These are phyloP conservation scores for Lathyrus tuberosus DNA, from an alignment of 306 rosid species.

Conservation along the genomic window DNA sequence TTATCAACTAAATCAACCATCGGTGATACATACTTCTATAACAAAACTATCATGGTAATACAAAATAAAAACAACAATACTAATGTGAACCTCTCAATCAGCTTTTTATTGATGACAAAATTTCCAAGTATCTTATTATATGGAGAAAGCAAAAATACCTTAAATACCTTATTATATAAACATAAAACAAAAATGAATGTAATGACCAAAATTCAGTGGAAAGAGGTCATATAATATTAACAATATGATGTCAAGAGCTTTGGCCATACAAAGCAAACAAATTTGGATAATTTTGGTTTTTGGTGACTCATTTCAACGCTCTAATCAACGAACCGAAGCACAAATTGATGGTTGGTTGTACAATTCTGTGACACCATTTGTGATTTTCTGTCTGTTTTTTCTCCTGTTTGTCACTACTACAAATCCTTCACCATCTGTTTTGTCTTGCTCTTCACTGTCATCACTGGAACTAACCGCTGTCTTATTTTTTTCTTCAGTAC, in stretches of 20 bases:
- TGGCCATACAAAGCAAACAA: conserved; percentile 36
- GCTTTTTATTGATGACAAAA: conserved; percentile 46
- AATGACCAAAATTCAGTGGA: conserved; percentile 42
- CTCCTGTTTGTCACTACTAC: conserved; percentile 67
- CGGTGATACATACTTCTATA: neutral
- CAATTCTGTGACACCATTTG: conserved; percentile 66
- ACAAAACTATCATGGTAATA: neutral
- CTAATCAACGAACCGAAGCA: conserved; percentile 77
- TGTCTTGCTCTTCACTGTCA: conserved; percentile 43
- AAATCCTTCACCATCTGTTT: conserved; percentile 70
- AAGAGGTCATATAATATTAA: conserved; percentile 33
- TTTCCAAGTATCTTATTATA: conserved; percentile 31
- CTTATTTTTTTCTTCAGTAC: conserved; percentile 57
- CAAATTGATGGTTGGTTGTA: conserved; percentile 77
- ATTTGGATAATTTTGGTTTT: neutral
- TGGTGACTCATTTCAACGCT: conserved; percentile 31
- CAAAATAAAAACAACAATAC: neutral
- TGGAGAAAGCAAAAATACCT: conserved; percentile 31
- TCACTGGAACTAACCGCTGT: conserved; percentile 38
- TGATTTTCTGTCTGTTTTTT: conserved; percentile 70
- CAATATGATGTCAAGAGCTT: conserved; percentile 42
- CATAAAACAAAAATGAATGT: conserved; percentile 39
- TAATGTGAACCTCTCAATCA: conserved; percentile 25
- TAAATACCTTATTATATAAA: conserved; percentile 30
- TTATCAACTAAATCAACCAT: neutral